Evolutionary conservation across 1,284 basidiomycete genomes (phyloP).

Genomic region (Ustilago hordei): DNA sequence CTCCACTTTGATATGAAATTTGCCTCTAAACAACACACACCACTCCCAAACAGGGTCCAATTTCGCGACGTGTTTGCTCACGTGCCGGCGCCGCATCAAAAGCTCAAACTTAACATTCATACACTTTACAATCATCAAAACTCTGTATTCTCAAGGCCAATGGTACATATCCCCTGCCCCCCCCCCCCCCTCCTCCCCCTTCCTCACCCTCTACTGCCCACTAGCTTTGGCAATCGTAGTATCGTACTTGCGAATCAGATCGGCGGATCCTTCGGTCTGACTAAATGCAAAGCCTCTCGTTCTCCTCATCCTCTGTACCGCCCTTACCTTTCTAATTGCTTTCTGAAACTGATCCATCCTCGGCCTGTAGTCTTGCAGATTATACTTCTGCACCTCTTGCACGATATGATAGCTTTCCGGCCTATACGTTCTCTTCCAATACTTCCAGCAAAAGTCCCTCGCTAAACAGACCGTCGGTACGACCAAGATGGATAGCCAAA

Average conservation of each 20-base stretch:
- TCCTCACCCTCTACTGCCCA: constrained; percentile 25
- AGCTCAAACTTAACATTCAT: not conserved
- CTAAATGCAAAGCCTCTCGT: constrained; percentile 68
- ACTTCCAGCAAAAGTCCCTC: constrained; percentile 76
- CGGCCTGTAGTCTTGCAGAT: constrained; percentile 95
- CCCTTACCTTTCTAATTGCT: constrained; percentile 67
- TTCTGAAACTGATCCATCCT: constrained; percentile 86
- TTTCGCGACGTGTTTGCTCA: constrained; percentile 8
- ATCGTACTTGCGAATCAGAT: constrained; percentile 68
- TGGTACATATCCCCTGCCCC: not conserved
- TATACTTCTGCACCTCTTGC: constrained; percentile 91
- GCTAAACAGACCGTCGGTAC: constrained; percentile 87
- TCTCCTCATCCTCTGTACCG: constrained; percentile 66
- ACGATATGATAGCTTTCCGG: constrained; percentile 96
- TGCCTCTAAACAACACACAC: constrained; percentile 16
- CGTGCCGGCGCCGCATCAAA: not conserved
- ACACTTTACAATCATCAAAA: too few species aligned
- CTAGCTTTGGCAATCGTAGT: constrained; percentile 59
- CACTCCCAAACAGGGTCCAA: not conserved
- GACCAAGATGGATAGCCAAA: constrained; percentile 90
- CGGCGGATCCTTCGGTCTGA: constrained; percentile 66
- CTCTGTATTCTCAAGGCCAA: too few species aligned
- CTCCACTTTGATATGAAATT: constrained; percentile 7
- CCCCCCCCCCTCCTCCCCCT: too few species aligned
- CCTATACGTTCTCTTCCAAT: constrained; percentile 79